Evolutionary conservation across 2,329 filamentous ascomycete species (phyloP).

Genomic region (Fusarium sp.): DNA sequence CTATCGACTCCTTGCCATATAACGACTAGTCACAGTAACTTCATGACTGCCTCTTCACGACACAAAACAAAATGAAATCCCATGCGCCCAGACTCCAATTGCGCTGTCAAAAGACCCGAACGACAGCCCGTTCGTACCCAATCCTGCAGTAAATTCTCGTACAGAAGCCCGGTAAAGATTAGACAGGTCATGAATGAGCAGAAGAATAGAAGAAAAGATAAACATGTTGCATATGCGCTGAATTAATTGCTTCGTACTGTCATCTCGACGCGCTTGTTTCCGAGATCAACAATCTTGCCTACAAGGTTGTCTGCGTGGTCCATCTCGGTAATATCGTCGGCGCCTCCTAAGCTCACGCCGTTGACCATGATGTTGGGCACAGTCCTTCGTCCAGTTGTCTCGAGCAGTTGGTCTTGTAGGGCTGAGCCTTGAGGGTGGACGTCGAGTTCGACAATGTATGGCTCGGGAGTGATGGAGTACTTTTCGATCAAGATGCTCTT

Average conservation of each 20-base stretch:
- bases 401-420: conserved; percentile 77
- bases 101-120: conserved; percentile 15
- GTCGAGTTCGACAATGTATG: conserved; percentile 92
- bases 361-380: conserved; percentile 94
- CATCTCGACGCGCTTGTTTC: conserved; percentile 71
- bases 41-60: not conserved
- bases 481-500: conserved; percentile 86
- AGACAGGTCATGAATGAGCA: conserved; percentile 21
- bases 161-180: conserved; percentile 19
- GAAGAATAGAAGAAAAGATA: not conserved
- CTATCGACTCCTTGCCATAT: not conserved
- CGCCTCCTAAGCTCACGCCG: conserved; percentile 88
- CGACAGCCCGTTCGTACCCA: conserved; percentile 25
- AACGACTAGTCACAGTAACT: not conserved
- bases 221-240: not conserved
- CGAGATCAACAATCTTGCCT: conserved; percentile 78
- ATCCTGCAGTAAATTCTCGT: conserved; percentile 18
- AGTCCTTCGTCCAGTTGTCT: conserved; percentile 82
- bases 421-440: conserved; percentile 77
- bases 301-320: conserved; percentile 74
- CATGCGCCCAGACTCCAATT: conserved; percentile 37
- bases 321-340: conserved; percentile 83
- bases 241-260: conserved; percentile 54
- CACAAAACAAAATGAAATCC: conserved; percentile 22
- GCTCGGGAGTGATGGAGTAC: conserved; percentile 84